Base-by-base conservation (phyloP, 1,284 basidiomycete genomes). In the Apiotrichum sp. region DNA sequence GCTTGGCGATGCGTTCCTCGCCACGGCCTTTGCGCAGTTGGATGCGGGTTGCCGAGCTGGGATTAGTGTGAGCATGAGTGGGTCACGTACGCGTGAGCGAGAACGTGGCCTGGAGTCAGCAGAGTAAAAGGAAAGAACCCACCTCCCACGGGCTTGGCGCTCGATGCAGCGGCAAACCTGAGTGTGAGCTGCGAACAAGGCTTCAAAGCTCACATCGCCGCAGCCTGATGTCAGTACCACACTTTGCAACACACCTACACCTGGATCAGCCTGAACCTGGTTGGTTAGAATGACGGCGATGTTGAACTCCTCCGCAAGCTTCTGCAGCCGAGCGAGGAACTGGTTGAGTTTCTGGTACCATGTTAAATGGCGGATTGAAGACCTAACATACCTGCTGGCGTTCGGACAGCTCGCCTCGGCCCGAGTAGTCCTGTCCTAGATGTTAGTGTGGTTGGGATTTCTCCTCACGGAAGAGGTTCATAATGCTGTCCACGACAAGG, bases 1-100 rank as follows among this genome's bases (percentile, higher is more conserved):
- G 81, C 71, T 95, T 96, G n/a, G 91, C 91, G 34, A 95, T 89
- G 56, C 92, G 86, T 77, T 96, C 92, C 71, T 95, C 92, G 4
- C 89, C 92, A 46, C 91, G 85, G 62, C 92, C 90, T 88, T 77
- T 77, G 48, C 73, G 65, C n/a, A 74, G 65, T 56, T 69, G 62
- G 44, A 75, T 71, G 16, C 72, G 71, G 13, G 71, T 72, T 0
- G 72, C 71, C 34, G 69, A 72, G 14, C 69, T 70, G 51, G 4
- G 2, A 13, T 22, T 29, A n/a, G 6, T 14, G n/a, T 13, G 6
- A 6, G 41, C 7, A 13, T 4, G 6, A n/a, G 9, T 11, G 13
- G 1, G 34, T 3, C 3, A 55, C 68, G 61, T 43, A 77, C 74
- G 75, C 75, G 56, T 77, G 75, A 2, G 75, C 74, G 40, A 77